Evolutionary conservation across 768 basidiomycete species (phyloP), one percentile per base, ranked within the genome.

Genomic region (Leccinum olivaceopallidum): DNA sequence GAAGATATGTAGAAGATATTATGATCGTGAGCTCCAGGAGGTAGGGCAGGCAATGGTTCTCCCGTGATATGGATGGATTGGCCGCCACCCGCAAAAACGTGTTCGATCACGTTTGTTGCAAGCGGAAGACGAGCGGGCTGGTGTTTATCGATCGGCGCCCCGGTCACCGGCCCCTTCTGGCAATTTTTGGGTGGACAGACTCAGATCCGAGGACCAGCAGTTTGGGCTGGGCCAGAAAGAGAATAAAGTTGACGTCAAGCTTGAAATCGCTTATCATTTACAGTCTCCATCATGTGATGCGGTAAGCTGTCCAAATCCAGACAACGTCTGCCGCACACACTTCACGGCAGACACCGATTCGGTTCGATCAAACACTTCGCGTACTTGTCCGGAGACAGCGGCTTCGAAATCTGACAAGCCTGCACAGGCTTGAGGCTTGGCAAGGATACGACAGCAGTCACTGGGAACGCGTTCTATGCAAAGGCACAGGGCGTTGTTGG

Each of bases 131-230:
- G 50, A 32, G 47, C 58, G 50, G 55, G 61, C 59, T 56, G 56
- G 62, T 59, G 53, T 66, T 74, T 69, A 74, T 74, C 73, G 74
- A 75, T 76, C 36, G 64, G 63, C 59, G 42, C 66, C 65, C 68
- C 66, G 63, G 62, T 55, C 42, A 44, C 42, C n/a, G 24, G 3
- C 65, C 39, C 48, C 8, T 63, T 76, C 65, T 49, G 56, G 65
- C 53, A 65, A 51, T 1, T 26, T 44, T 12, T 49, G 30, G 16
- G 5, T 47, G 20, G 28, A n/a, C 37, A 51, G 56, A 64, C 58
- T 24, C 62, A 36, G 36, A 36, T 36, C 70, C 70, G 68, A 69
- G 68, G 61, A 67, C 61, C 67, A 58, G 3, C 20, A 14, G 55
- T 54, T 42, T 50, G 49, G 51, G 47, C 47, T 44, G 16, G 55